Evolutionary conservation across 2,329 filamentous ascomycete species (phyloP).

Genomic region (Cladosporium sp.): DNA sequence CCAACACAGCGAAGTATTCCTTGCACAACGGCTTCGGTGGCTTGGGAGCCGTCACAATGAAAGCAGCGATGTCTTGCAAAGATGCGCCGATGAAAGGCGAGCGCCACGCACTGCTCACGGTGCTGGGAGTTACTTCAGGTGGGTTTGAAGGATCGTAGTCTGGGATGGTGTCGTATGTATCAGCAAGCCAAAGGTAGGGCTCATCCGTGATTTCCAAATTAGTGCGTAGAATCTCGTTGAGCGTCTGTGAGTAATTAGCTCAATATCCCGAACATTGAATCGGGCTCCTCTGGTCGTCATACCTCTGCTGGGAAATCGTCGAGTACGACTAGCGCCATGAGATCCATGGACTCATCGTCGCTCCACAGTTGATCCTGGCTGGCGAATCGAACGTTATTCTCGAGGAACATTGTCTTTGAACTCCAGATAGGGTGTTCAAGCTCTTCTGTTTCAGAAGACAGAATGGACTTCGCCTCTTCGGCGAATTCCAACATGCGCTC

Average conservation of each 20-base stretch:
- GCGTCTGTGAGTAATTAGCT: not conserved
- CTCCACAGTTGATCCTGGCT: not conserved
- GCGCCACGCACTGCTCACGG: not conserved
- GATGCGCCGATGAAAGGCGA: not conserved
- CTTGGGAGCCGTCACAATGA: not conserved
- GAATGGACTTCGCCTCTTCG: not conserved
- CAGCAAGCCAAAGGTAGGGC: not conserved
- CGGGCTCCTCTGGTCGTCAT: not conserved
- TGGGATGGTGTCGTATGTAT: not conserved
- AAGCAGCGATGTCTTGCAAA: not conserved
- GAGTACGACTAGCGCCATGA: not conserved
- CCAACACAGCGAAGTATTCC: not conserved
- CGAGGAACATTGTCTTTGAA: not conserved
- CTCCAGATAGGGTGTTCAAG: not conserved
- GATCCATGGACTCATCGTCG: not conserved
- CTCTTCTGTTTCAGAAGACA: not conserved
- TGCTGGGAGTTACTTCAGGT: not conserved
- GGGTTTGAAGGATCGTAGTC: not conserved
- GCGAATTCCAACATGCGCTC: not conserved
- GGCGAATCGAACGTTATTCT: not conserved
- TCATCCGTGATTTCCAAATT: not conserved
- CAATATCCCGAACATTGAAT: not conserved
- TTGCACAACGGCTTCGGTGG: conserved; percentile 1
- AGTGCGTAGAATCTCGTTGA: not conserved
- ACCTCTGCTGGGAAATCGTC: not conserved